Evolutionary conservation across 306 rosid species (phyloP).

Genomic region (Lathyrus oleraceus): DNA sequence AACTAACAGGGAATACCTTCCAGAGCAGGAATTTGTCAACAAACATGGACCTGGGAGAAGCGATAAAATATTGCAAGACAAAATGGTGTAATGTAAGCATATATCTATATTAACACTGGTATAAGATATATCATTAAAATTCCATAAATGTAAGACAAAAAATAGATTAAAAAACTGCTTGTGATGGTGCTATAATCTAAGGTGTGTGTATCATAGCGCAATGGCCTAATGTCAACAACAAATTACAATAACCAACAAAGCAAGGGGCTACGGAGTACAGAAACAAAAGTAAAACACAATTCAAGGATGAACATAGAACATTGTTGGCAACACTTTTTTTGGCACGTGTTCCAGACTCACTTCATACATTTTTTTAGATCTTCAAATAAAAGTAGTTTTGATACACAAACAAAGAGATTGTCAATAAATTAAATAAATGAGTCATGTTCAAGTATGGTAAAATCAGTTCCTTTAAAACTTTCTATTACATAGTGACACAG

Average conservation of each 20-base stretch:
- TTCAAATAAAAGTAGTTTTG: slow-evolving; percentile 1
- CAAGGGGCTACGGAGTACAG: neutral
- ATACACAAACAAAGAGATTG: slow-evolving; percentile 9
- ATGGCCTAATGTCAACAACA: slow-evolving; percentile 21
- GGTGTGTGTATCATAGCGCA: slow-evolving; percentile 15
- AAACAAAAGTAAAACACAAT: neutral
- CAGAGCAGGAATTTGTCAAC: slow-evolving; percentile 82
- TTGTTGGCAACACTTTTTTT: neutral
- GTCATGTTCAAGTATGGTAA: neutral
- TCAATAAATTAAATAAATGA: slow-evolving; percentile 1
- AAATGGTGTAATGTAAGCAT: slow-evolving; percentile 18
- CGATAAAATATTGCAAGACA: slow-evolving; percentile 20
- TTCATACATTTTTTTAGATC: slow-evolving; percentile 6
- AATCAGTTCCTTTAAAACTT: neutral
- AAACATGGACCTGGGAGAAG: slow-evolving; percentile 70
- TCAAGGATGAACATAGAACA: slow-evolving; percentile 1
- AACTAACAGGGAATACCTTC: slow-evolving; percentile 87
- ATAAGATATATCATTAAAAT: slow-evolving; percentile 3
- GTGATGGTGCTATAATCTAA: slow-evolving; percentile 8
- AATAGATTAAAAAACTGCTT: neutral
- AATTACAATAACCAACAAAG: neutral
- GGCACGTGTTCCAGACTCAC: slow-evolving; percentile 3
- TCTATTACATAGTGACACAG: neutral
- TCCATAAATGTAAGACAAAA: neutral
- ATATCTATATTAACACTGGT: slow-evolving; percentile 26